A percentile compares a stretch with the other conserved stretches of the same genome.
Evolutionary conservation across 176 grass and related monocot species (phyloP).

Genomic region (Alloteropsis semialata): DNA sequence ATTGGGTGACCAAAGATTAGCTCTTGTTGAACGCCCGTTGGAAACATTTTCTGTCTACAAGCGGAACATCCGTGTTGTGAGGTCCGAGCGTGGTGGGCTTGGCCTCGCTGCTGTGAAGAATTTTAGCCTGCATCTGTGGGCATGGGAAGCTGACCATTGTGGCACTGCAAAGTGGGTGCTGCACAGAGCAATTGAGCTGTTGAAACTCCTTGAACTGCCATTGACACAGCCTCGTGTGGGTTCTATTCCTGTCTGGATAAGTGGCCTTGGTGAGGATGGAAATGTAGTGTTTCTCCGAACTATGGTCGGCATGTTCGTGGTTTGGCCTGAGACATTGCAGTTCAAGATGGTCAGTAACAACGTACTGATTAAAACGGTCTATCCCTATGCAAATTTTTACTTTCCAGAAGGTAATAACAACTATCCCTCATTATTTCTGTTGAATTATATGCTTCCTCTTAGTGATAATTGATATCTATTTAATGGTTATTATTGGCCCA

Average conservation of each 20-base stretch:
- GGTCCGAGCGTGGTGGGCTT: neutral
- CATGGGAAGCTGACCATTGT: neutral
- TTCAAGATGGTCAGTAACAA: neutral
- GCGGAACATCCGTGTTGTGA: slow-evolving; percentile 16
- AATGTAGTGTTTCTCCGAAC: slow-evolving; percentile 5
- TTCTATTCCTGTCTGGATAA: neutral
- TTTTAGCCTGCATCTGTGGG: slow-evolving; percentile 11
- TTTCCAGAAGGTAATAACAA: neutral
- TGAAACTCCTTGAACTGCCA: neutral
- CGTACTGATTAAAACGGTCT: neutral
- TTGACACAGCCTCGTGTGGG: neutral
- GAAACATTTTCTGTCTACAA: neutral
- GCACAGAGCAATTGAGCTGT: neutral
- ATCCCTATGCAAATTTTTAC: slow-evolving; percentile 18
- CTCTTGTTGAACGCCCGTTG: neutral
- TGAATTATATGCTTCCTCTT: neutral
- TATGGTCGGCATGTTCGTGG: neutral
- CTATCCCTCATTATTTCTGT: neutral
- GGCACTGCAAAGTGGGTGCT: neutral
- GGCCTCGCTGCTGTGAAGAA: slow-evolving; percentile 2
- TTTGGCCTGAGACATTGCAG: neutral
- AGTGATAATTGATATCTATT: neutral
- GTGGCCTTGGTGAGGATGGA: neutral
- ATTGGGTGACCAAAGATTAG: neutral
- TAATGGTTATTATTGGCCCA: neutral